Conservation (phyloP, 1,284 basidiomycete genomes). For the Stereum hirsutum region DNA sequence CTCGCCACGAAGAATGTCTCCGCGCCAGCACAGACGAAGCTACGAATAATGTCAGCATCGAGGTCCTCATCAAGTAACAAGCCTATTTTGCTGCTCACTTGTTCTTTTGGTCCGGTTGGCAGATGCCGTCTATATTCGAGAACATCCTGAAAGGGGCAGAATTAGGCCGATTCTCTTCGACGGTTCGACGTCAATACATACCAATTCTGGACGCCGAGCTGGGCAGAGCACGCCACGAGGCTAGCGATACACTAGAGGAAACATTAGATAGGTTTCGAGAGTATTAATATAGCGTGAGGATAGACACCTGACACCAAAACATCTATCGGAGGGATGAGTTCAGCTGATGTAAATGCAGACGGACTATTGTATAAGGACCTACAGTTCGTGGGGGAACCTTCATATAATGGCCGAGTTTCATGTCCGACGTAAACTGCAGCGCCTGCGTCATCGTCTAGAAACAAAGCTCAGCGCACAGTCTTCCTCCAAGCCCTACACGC, state of each 20-base stretch:
- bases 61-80: neutral
- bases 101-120: conserved; percentile 33
- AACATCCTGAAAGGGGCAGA: conserved; percentile 40
- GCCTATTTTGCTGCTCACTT: conserved; percentile 15
- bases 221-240: conserved; percentile 51
- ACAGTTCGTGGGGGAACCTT: conserved; percentile 46
- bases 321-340: no score
- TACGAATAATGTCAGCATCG: conserved; percentile 13
- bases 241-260: conserved; percentile 48
- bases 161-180: neutral
- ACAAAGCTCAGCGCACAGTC: conserved; percentile 12
- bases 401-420: conserved; percentile 71
- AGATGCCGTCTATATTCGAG: conserved; percentile 45
- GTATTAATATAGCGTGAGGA: conserved; percentile 16
- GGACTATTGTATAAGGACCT: no score
- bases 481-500: no score
- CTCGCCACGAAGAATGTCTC: conserved; percentile 19
- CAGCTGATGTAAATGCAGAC: no score
- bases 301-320: conserved; percentile 35
- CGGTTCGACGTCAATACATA: conserved; percentile 4
- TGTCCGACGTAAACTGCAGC: conserved; percentile 48
- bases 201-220: conserved; percentile 59
- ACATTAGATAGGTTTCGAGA: conserved; percentile 13
- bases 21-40: conserved; percentile 35
- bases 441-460: conserved; percentile 14